phyloP scores from a whole-genome alignment of 768 basidiomycete genomes.

The Clavulina sp. region DNA sequence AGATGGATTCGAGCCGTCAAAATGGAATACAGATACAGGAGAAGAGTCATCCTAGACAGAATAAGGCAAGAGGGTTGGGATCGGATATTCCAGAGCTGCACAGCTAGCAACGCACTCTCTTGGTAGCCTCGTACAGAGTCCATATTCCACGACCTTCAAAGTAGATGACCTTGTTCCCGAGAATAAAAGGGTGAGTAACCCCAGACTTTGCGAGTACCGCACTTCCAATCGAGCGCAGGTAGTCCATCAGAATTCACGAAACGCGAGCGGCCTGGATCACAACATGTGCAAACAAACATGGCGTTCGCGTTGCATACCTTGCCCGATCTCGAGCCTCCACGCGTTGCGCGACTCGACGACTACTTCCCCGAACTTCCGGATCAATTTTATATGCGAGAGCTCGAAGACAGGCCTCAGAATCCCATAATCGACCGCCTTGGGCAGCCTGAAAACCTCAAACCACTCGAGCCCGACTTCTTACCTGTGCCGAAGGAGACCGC shows the following conservation, averaged over 20 bases:
- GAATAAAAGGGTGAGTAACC: constrained; percentile 70
- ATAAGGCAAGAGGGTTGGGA: too few species aligned
- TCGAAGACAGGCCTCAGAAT: constrained; percentile 5
- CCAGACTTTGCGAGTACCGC: constrained; percentile 89
- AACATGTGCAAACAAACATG: too few species aligned
- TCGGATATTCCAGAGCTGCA: constrained; percentile 5
- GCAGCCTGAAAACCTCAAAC: too few species aligned
- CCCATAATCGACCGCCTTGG: constrained; percentile 2
- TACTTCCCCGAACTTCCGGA: not conserved
- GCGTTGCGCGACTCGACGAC: not conserved
- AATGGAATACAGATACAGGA: constrained; percentile 80
- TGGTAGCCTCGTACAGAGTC: constrained; percentile 73
- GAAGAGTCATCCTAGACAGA: constrained; percentile 67
- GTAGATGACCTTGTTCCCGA: constrained; percentile 53
- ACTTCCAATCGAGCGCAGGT: constrained; percentile 62
- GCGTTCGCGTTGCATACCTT: not conserved
- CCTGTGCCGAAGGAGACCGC: too few species aligned
- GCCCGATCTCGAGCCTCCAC: not conserved
- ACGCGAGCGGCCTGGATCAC: too few species aligned
- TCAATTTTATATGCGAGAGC: not conserved
- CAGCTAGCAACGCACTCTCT: constrained; percentile 39
- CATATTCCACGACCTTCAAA: constrained; percentile 60
- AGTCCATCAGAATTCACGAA: constrained; percentile 42
- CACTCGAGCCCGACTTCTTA: too few species aligned
- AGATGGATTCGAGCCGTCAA: constrained; percentile 37